Percentiles rank a stretch among this genome's conserved stretches.
Conservation (phyloP, 306 rosid species). For the Mimosa bimucronata region DNA sequence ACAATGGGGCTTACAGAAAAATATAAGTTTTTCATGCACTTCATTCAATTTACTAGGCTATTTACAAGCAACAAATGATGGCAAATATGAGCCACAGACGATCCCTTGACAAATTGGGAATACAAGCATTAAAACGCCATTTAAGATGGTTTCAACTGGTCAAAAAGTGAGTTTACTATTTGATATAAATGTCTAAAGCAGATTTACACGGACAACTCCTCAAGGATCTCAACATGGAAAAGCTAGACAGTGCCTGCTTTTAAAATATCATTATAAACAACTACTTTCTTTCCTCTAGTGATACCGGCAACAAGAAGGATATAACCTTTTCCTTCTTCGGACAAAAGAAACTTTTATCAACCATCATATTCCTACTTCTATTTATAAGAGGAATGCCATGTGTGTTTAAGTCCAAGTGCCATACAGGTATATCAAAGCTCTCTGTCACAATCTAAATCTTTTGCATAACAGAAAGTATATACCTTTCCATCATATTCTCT, state of each 20-base stretch:
- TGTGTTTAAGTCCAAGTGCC: neutral
- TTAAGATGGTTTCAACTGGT: neutral
- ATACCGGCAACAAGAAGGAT: neutral
- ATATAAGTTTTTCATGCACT: neutral
- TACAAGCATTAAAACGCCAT: neutral
- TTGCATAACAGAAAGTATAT: slow-evolving; percentile 19
- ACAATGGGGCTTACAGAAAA: neutral
- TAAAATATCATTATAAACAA: neutral
- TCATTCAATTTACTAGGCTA: neutral
- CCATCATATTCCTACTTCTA: slow-evolving; percentile 14
- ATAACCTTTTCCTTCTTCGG: neutral
- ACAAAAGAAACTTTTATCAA: neutral
- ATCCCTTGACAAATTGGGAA: neutral
- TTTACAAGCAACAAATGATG: neutral
- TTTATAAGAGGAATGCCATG: slow-evolving; percentile 12
- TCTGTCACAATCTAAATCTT: neutral
- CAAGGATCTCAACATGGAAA: neutral
- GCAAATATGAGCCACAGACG: neutral
- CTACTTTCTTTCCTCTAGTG: neutral
- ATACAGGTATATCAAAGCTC: slow-evolving; percentile 1
- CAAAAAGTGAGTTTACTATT: neutral
- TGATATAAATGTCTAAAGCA: neutral
- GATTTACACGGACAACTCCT: neutral
- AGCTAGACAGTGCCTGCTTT: neutral
- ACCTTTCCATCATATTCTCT: slow-evolving; percentile 80